phyloP scores from a whole-genome alignment of 768 basidiomycete species.

The Baorangia bicolor region DNA sequence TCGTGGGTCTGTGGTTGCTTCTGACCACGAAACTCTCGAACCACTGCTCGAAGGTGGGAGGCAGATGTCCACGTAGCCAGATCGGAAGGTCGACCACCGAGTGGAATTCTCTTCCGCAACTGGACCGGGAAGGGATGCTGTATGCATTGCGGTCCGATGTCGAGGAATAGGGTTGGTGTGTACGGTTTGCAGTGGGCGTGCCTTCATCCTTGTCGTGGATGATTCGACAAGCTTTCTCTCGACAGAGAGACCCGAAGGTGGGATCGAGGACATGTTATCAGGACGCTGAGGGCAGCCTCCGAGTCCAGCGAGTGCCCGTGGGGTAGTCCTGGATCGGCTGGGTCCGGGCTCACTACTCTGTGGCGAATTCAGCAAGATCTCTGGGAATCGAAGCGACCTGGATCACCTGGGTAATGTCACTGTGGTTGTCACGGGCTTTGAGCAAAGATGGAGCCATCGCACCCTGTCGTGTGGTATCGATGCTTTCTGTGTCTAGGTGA shows the following conservation, averaged over 20 bases:
- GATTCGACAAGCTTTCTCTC: background rate
- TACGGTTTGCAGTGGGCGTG: background rate
- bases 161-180: background rate
- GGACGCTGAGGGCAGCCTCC: background rate
- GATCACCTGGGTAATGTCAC: slow-evolving; percentile 11
- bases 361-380: slow-evolving; percentile 3
- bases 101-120: background rate
- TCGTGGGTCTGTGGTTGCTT: background rate
- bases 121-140: background rate
- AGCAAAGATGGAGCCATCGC: background rate
- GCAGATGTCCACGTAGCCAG: slow-evolving; percentile 21
- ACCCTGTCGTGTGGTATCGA: background rate
- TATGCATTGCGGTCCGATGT: background rate
- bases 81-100: slow-evolving; percentile 28
- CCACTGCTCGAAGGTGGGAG: background rate
- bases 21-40: background rate
- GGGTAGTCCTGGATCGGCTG: background rate
- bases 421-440: background rate
- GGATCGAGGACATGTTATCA: background rate
- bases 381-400: background rate
- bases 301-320: background rate
- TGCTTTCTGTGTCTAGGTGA: background rate
- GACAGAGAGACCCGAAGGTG: background rate
- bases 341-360: slow-evolving; percentile 12
- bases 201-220: background rate